A percentile compares a stretch with the other conserved stretches of the same genome.
phyloP scores from a whole-genome alignment of 805 yeast species.

The Henningerozyma blattae region DNA sequence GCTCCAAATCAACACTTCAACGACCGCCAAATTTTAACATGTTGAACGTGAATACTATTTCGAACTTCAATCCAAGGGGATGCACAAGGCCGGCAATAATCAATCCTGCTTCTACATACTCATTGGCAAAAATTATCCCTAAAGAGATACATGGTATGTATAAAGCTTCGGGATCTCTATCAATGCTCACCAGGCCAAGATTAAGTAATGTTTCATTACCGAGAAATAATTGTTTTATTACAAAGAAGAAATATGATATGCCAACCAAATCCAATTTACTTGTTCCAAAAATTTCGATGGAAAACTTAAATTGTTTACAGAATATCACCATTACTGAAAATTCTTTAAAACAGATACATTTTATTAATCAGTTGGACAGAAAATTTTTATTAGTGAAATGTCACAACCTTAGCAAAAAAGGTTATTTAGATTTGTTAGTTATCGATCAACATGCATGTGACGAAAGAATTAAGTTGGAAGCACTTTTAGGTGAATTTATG shows the following conservation, averaged over 20 bases:
- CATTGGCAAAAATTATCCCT: neutral
- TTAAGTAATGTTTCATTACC: neutral
- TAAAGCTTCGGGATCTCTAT: neutral
- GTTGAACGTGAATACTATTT: neutral
- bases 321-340: neutral
- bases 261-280: too few species aligned
- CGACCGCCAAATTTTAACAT: neutral
- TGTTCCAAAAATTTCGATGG: too few species aligned
- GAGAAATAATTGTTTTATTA: too few species aligned
- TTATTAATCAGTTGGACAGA: slow-evolving; percentile 44
- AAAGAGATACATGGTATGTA: neutral
- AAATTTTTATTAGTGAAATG: slow-evolving; percentile 47
- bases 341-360: neutral
- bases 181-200: neutral
- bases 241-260: too few species aligned
- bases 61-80: neutral
- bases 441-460: slow-evolving; percentile 83
- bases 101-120: neutral
- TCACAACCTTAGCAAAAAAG: too few species aligned
- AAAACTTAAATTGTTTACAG: neutral
- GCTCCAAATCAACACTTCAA: neutral
- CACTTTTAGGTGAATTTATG: slow-evolving; percentile 29
- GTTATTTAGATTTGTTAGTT: slow-evolving; percentile 29
- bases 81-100: too few species aligned
- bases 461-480: slow-evolving; percentile 58